phyloP scores from a whole-genome alignment of 225 moss, liverwort and hornwort genomes.

The Sphagnum contortum region DNA sequence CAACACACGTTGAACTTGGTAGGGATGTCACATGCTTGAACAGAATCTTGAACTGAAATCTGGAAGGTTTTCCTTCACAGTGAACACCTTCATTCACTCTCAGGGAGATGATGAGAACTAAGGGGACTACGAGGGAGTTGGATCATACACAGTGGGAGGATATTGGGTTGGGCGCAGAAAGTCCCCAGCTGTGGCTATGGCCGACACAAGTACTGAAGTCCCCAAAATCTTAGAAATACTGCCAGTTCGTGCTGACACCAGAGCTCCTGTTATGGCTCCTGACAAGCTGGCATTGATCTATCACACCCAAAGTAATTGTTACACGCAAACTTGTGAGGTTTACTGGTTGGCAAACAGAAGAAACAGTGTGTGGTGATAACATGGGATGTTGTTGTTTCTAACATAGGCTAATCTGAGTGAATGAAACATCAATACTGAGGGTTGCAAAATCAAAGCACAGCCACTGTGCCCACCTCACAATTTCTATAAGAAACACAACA shows the following conservation, averaged over 20 bases:
- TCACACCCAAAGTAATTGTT: constrained; percentile 1
- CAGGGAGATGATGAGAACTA: too few relatives aligned
- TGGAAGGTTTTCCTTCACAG: too few relatives aligned
- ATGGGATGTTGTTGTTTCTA: background rate
- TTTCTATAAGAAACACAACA: too few relatives aligned
- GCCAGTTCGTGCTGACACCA: constrained; percentile 77
- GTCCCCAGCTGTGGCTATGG: constrained; percentile 92
- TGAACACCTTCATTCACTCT: too few relatives aligned
- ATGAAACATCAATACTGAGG: background rate
- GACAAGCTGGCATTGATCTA: constrained; percentile 91
- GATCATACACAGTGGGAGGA: constrained; percentile 82
- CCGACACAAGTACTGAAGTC: constrained; percentile 79
- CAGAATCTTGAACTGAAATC: too few relatives aligned
- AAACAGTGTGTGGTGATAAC: background rate
- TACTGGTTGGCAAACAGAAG: background rate
- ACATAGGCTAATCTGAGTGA: background rate
- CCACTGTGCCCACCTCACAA: background rate
- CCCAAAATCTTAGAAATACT: constrained; percentile 73
- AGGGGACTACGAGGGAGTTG: background rate
- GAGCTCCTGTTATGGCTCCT: constrained; percentile 88
- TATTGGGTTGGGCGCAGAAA: constrained; percentile 77
- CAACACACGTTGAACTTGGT: too few relatives aligned
- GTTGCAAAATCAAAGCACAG: background rate
- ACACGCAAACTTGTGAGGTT: background rate
- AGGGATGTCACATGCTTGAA: too few relatives aligned